These are phyloP conservation scores for Fraxinus greggii DNA, from an alignment of 305 asterid genomes.

Conservation along the genomic window DNA sequence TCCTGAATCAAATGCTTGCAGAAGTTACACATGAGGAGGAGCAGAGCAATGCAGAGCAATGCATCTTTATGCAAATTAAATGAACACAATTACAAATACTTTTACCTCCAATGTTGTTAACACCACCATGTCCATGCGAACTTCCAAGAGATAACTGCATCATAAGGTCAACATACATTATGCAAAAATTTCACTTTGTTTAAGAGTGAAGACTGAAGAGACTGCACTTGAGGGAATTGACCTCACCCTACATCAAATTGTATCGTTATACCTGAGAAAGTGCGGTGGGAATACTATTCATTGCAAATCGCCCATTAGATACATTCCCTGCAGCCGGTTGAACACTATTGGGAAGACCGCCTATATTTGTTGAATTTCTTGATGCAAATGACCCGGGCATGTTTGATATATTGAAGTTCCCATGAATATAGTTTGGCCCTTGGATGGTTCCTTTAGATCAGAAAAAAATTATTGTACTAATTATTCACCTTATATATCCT, in stretches of 20 bases:
- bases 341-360: slow-evolving; percentile 65
- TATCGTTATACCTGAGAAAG: slow-evolving; percentile 66
- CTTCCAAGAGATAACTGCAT: slow-evolving; percentile 77
- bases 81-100: slow-evolving; percentile 18
- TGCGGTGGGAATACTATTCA: slow-evolving; percentile 63
- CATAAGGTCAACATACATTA: slow-evolving; percentile 21
- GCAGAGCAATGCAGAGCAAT: slow-evolving; percentile 8
- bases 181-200: background rate
- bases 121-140: slow-evolving; percentile 74
- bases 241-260: slow-evolving; percentile 16
- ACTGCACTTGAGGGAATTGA: slow-evolving; percentile 9
- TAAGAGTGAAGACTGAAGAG: slow-evolving; percentile 2
- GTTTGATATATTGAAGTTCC: slow-evolving; percentile 65
- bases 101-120: slow-evolving; percentile 72
- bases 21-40: slow-evolving; percentile 33
- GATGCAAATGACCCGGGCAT: slow-evolving; percentile 66
- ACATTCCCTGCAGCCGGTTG: slow-evolving; percentile 71
- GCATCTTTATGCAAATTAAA: slow-evolving; percentile 19
- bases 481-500: slow-evolving; percentile 9
- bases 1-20: slow-evolving; percentile 43
- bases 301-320: slow-evolving; percentile 60
- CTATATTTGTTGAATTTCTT: slow-evolving; percentile 62
- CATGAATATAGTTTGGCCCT: slow-evolving; percentile 76
- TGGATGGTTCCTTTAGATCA: slow-evolving; percentile 47
- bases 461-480: slow-evolving; percentile 1